Conservation (phyloP, 2,329 filamentous ascomycete genomes). For the Aspergillus japonicus region DNA sequence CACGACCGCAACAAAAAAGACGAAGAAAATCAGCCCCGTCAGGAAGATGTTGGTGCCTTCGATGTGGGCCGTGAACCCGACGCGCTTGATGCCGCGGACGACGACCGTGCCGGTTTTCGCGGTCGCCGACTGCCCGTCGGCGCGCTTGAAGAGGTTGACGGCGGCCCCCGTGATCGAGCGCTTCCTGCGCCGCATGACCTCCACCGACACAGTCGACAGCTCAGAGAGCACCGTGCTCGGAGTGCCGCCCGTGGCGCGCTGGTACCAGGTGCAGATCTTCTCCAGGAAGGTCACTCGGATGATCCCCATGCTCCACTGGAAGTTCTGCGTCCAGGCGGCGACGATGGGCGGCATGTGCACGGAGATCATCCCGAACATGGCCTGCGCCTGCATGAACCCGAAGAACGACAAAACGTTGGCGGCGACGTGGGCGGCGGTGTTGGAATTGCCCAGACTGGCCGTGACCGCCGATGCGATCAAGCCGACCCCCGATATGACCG, state of each 20-base stretch:
- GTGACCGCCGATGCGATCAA: conserved; percentile 81
- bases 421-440: conserved; percentile 89
- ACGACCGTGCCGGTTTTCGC: conserved; percentile 40
- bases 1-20: conserved; percentile 74
- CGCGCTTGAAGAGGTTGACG: conserved; percentile 19
- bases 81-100: conserved; percentile 80
- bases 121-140: conserved; percentile 47
- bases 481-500: conserved; percentile 79
- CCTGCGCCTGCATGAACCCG: conserved; percentile 89
- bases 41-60: conserved; percentile 91
- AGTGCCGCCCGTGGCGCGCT: conserved; percentile 82
- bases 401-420: conserved; percentile 89
- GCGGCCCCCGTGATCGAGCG: conserved; percentile 45
- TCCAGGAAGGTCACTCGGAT: conserved; percentile 85
- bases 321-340: conserved; percentile 90
- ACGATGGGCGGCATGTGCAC: conserved; percentile 83
- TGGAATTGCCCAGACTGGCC: conserved; percentile 84
- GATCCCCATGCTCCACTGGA: conserved; percentile 96
- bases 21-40: conserved; percentile 85
- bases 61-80: conserved; percentile 79
- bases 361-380: conserved; percentile 82
- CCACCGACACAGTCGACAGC: conserved; percentile 70
- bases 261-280: conserved; percentile 88
- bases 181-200: conserved; percentile 64
- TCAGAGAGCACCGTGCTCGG: conserved; percentile 75